Base-by-base conservation (phyloP, 495 filamentous ascomycete genomes). In the Neurospora sublineolata region DNA sequence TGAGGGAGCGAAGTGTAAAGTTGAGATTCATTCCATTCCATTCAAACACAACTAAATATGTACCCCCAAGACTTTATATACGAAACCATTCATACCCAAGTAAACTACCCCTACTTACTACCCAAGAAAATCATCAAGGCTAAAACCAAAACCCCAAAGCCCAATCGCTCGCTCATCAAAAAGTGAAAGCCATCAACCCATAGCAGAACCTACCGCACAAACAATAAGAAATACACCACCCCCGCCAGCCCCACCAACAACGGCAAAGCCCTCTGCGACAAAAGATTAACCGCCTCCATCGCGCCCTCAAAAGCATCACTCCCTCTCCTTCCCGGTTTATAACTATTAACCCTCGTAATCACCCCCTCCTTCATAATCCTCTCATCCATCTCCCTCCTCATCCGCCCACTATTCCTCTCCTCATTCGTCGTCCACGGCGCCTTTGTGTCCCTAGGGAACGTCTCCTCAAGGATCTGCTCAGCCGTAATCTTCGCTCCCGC, bases 401-500 rank as follows among this genome's bases (percentile, higher is more conserved):
- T 75, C 27, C 18, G 68, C 42, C 16, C 44, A 20, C 67, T 72
- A 33, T 30, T 52, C 9, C 40, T 39, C 37, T 64, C 52, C 27
- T 30, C 52, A 33, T 64, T 64, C 52, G 52, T 64, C 14, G 27
- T 64, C 52, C 52, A 64, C 23, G 52, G 52, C 52, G 30, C 52
- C 52, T 14, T 46, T 14, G 36, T 36, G 37, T n/a, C 18, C 14
- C 84, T 85, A 87, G 27, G 85, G 86, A 14, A 82, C 76, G 10
- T 20, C n/a, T 85, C 84, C 40, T 78, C 78, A 7, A 88, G 74
- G 2, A 91, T 82, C 79, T 90, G 83, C 77, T 87, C 85, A 46
- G 80, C 80, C 0, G 88, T 88, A 71, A 92, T 82, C 79, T 86
- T 88, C 1, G 85, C 84, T 5, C 90, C 89, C 0, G 89, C 88